These are phyloP conservation scores for Xylariaceae sp. DNA, from an alignment of 2,329 filamentous ascomycete genomes.

Conservation along the genomic window DNA sequence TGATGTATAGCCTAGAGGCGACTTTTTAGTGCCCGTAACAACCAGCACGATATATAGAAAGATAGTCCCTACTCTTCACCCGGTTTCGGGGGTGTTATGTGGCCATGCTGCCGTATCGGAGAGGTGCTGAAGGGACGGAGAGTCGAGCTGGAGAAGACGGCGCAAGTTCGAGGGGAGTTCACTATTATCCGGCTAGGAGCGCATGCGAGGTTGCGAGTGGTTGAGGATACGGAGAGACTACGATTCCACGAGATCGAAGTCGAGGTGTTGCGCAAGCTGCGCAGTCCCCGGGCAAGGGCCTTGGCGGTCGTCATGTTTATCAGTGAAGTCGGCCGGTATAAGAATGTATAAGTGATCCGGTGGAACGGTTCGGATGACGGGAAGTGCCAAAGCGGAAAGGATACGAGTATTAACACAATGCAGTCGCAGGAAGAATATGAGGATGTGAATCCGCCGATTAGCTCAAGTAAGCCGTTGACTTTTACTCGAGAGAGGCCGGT, in stretches of 20 bases:
- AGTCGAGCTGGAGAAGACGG: conserved; percentile 7
- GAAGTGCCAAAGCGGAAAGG: not conserved
- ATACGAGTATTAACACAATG: not conserved
- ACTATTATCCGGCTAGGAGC: conserved; percentile 3
- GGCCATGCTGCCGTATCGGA: conserved; percentile 60
- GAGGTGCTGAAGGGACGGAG: conserved; percentile 61
- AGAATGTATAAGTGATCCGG: not conserved
- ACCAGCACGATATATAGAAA: no score
- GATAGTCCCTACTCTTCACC: conserved; percentile 80
- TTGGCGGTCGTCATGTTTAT: conserved; percentile 13
- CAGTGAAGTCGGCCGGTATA: not conserved
- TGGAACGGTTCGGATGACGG: not conserved
- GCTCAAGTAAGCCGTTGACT: not conserved
- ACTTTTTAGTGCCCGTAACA: conserved; percentile 13
- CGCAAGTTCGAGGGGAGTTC: conserved; percentile 2
- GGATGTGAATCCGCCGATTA: not conserved
- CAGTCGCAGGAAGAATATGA: not conserved
- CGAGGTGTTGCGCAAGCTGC: conserved; percentile 7
- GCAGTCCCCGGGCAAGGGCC: conserved; percentile 2
- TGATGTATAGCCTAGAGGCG: conserved; percentile 68
- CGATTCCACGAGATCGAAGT: conserved; percentile 1
- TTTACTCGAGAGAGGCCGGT: not conserved
- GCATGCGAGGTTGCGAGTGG: not conserved
- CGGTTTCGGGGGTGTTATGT: conserved; percentile 76
- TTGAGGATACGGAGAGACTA: conserved; percentile 4